These are phyloP conservation scores for Neurospora sp. DNA, from an alignment of 495 filamentous ascomycete genomes.

Conservation along the genomic window DNA sequence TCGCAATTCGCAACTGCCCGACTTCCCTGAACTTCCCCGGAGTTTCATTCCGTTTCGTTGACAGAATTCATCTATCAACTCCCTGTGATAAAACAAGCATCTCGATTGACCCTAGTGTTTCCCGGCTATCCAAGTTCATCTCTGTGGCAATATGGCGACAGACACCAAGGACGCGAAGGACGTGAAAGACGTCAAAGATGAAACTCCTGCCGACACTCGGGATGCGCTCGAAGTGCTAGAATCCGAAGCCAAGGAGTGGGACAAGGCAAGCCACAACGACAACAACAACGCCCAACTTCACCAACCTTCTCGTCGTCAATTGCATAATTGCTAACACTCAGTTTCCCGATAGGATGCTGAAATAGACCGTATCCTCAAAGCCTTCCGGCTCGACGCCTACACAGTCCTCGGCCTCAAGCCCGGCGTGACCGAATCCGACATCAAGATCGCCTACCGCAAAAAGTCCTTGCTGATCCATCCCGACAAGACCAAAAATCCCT, in stretches of 20 bases:
- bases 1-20: not conserved
- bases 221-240: constrained; percentile 80
- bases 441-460: constrained; percentile 85
- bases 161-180: not conserved
- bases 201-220: constrained; percentile 19
- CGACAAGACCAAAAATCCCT: constrained; percentile 89
- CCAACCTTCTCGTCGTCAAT: not conserved
- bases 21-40: not conserved
- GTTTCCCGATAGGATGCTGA: constrained; percentile 65
- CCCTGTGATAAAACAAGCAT: not conserved
- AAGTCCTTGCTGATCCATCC: constrained; percentile 98
- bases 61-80: not conserved
- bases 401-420: constrained; percentile 93
- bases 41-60: not conserved
- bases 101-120: not conserved
- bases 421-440: constrained; percentile 89
- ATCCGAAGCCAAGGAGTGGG: constrained; percentile 78
- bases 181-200: constrained; percentile 9
- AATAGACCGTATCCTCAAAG: constrained; percentile 86
- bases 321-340: not conserved
- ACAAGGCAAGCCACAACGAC: constrained; percentile 47
- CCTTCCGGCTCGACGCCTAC: constrained; percentile 87
- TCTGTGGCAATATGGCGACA: constrained; percentile 7
- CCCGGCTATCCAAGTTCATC: not conserved
- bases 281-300: not conserved